A percentile compares a stretch with the other conserved stretches of the same genome.
Evolutionary conservation across 2,329 filamentous ascomycete species (phyloP).

Genomic region (Monascus ruber): DNA sequence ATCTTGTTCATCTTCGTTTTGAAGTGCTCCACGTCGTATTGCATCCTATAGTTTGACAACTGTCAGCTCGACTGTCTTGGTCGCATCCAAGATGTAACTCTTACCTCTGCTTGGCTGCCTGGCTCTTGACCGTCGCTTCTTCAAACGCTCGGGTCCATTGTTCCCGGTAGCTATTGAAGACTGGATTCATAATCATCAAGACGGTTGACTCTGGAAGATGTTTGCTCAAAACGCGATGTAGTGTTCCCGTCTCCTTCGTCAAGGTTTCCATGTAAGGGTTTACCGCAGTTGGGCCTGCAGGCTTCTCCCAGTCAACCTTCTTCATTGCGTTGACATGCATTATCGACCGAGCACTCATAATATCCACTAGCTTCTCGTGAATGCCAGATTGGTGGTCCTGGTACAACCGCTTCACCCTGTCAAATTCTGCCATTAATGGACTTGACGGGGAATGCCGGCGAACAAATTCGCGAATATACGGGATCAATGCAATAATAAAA

Average conservation of each 20-base stretch:
- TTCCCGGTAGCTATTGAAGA: slow-evolving; percentile 70
- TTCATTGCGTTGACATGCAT: slow-evolving; percentile 65
- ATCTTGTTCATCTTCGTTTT: slow-evolving; percentile 60
- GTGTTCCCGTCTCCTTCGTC: slow-evolving; percentile 70
- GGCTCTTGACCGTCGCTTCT: slow-evolving; percentile 53
- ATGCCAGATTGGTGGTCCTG: slow-evolving; percentile 87
- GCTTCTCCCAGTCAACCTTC: slow-evolving; percentile 60
- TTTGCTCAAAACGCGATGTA: slow-evolving; percentile 74
- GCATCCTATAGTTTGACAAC: slow-evolving; percentile 45
- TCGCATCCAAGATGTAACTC: slow-evolving; percentile 13
- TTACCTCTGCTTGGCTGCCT: slow-evolving; percentile 60
- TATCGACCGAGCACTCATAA: slow-evolving; percentile 69
- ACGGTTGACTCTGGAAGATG: slow-evolving; percentile 69
- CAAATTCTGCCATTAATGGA: slow-evolving; percentile 67
- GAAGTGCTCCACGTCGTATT: slow-evolving; percentile 65
- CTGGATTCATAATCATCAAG: slow-evolving; percentile 71
- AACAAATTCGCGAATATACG: slow-evolving; percentile 83
- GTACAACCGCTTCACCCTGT: slow-evolving; percentile 70
- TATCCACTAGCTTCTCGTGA: slow-evolving; percentile 85
- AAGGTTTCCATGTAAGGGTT: slow-evolving; percentile 78
- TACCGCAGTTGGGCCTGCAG: slow-evolving; percentile 33
- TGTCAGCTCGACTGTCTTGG: too few species aligned
- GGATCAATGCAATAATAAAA: slow-evolving; percentile 77
- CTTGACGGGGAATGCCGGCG: slow-evolving; percentile 55
- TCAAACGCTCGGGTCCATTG: slow-evolving; percentile 63